Percentiles rank a stretch among this genome's conserved stretches.
These are phyloP conservation scores for Nematodospora valgi DNA, from an alignment of 805 yeast species.

Conservation along the genomic window DNA sequence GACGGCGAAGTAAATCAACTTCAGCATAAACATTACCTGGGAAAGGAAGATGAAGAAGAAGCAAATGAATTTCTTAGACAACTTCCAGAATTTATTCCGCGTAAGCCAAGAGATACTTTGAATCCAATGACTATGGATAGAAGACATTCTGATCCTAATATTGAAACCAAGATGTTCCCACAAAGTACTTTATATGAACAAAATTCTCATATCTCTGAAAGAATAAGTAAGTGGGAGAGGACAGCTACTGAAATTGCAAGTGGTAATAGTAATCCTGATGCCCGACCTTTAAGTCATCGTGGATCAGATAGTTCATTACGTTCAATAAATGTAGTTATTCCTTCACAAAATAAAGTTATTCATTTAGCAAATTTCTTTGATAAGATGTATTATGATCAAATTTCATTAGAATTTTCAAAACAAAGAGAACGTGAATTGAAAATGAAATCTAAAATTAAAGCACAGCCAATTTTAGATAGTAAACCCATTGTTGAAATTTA, in stretches of 20 bases:
- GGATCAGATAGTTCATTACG: slow-evolving; percentile 14
- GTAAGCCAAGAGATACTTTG: neutral
- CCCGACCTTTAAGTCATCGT: slow-evolving; percentile 9
- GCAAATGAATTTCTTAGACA: neutral
- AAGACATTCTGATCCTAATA: slow-evolving; percentile 16
- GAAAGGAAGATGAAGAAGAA: neutral
- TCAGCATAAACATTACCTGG: too few relatives aligned
- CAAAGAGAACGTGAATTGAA: slow-evolving; percentile 78
- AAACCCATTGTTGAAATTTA: slow-evolving; percentile 90
- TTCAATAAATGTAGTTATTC: slow-evolving; percentile 4
- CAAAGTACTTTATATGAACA: slow-evolving; percentile 15
- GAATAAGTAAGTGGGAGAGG: slow-evolving; percentile 13
- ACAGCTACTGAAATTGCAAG: slow-evolving; percentile 5
- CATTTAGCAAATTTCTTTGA: slow-evolving; percentile 67
- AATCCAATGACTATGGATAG: neutral
- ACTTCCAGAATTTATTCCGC: slow-evolving; percentile 3
- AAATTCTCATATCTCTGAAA: slow-evolving; percentile 15
- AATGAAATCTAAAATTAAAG: slow-evolving; percentile 59
- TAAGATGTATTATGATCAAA: slow-evolving; percentile 72
- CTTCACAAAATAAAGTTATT: slow-evolving; percentile 42
- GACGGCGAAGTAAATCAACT: neutral
- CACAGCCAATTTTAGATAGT: slow-evolving; percentile 67
- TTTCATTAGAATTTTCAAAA: slow-evolving; percentile 80
- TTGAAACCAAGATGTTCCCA: slow-evolving; percentile 13
- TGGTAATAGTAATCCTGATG: neutral